These are phyloP conservation scores for Friedmanniomyces simplex DNA, from an alignment of 495 filamentous ascomycete species.

Conservation along the genomic window DNA sequence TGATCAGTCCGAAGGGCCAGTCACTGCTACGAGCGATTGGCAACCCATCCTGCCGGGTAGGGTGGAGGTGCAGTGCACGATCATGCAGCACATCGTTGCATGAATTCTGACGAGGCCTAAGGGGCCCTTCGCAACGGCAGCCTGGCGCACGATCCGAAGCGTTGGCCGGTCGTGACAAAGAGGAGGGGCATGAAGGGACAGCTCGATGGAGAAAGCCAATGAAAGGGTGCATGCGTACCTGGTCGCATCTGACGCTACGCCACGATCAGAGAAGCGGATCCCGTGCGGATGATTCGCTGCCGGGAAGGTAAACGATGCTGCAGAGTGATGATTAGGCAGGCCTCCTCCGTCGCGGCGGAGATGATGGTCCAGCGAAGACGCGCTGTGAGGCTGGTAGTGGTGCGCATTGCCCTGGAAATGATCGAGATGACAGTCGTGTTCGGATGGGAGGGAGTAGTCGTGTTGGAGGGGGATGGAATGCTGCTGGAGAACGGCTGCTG, in stretches of 20 bases:
- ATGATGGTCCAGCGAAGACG: slow-evolving; percentile 20
- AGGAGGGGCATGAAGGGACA: slow-evolving; percentile 19
- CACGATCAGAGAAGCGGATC: slow-evolving; percentile 23
- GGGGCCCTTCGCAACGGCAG: background rate
- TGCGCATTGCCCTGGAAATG: slow-evolving; percentile 29
- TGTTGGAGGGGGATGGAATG: slow-evolving; percentile 23
- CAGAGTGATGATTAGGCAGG: slow-evolving; percentile 16
- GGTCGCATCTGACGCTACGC: slow-evolving; percentile 23
- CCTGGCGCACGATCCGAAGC: slow-evolving; percentile 25
- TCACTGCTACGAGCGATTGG: background rate
- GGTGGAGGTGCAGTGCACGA: background rate
- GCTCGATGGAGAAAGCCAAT: slow-evolving; percentile 11
- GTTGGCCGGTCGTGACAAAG: slow-evolving; percentile 22
- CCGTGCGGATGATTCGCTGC: slow-evolving; percentile 9
- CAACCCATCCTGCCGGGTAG: background rate
- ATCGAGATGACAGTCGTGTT: slow-evolving; percentile 27
- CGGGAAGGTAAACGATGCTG: slow-evolving; percentile 7
- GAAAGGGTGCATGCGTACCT: slow-evolving; percentile 25
- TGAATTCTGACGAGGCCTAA: background rate
- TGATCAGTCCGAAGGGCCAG: slow-evolving; percentile 7
- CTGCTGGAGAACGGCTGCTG: slow-evolving; percentile 26
- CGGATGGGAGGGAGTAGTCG: slow-evolving; percentile 27
- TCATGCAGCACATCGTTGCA: background rate
- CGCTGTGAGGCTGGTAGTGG: slow-evolving; percentile 23
- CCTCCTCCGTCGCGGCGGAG: slow-evolving; percentile 24